Conservation (phyloP, 352 stramenopile genomes). For the Pythium vanterpoolii region DNA sequence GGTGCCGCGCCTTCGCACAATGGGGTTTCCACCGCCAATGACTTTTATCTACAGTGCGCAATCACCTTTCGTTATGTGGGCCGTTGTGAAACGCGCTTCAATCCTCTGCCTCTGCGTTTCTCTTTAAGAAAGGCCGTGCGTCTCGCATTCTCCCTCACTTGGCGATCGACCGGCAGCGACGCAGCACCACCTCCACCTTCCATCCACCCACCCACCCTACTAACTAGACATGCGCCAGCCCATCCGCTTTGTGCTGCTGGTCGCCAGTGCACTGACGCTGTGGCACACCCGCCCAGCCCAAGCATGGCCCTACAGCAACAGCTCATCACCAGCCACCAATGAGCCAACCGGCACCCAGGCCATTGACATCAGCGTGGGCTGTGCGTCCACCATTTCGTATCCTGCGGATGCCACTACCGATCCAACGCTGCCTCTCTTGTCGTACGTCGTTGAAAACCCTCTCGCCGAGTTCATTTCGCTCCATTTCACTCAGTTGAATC, state of each 20-base stretch:
- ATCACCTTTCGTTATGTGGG: background rate
- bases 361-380: constrained; percentile 14
- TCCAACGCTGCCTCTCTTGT: constrained; percentile 26
- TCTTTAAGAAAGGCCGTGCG: too few species aligned
- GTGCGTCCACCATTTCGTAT: constrained; percentile 1
- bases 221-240: background rate
- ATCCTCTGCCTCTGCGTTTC: background rate
- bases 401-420: background rate
- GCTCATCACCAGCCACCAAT: background rate
- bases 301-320: background rate
- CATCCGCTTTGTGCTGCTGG: background rate
- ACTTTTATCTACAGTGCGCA: too few species aligned
- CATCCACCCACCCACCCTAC: background rate
- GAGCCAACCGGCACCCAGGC: background rate
- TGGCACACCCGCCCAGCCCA: background rate
- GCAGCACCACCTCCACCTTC: background rate
- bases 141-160: background rate
- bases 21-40: background rate
- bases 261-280: background rate
- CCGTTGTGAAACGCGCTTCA: background rate
- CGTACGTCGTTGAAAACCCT: constrained; percentile 40
- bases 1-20: background rate
- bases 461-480: constrained; percentile 56
- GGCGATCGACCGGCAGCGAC: background rate
- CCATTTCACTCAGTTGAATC: constrained; percentile 59